Evolutionary conservation across 176 grass and related monocot genomes (phyloP), one percentile per base, ranked within the genome.

Genomic region (Poa pratensis): DNA sequence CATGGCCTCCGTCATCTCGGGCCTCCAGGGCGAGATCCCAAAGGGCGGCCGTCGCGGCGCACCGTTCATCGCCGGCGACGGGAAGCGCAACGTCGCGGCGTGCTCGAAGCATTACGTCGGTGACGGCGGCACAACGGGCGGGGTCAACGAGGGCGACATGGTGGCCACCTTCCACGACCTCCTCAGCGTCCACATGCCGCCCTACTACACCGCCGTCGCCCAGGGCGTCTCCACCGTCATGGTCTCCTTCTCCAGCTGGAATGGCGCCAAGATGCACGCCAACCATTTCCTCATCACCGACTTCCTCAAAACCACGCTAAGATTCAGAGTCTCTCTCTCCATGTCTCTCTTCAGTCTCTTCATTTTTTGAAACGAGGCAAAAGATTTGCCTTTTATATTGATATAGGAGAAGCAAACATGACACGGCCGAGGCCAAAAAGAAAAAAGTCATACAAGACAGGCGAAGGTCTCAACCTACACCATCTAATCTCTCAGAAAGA

Each of bases 251-350:
- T 87, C 94, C 9, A 94, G 94, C 80, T 94, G 92, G 92, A 94
- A 97, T 32, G 94, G 93, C 15, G 74, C 83, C 72, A 94, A 92
- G 91, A 97, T 97, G 94, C 94, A 97, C 40, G 83, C 90, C 30
- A 94, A 97, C 64, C 90, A 42, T 28, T 73, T 76, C 51, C 89
- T 97, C 49, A 20, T 97, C 80, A 94, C 94, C 2, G 86, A 81
- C 23, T 75, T 86, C 78, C 94, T 97, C 86, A 97, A 97, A 67
- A 87, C 73, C 67, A 79, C 20, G 59, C 92, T 97, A 51, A 51
- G 49, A 51, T 51, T 51, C 49, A 51, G 49, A 51, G 49, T 51
- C 49, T 51, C 15, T 51, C 49, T 17, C 49, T 51, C 49, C 15
- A 51, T 51, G 5, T 17, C 49, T 16, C 49, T 17, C 49, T 17